Evolutionary conservation across 2,329 filamentous ascomycete species (phyloP).

Genomic region (Claviceps sp.): DNA sequence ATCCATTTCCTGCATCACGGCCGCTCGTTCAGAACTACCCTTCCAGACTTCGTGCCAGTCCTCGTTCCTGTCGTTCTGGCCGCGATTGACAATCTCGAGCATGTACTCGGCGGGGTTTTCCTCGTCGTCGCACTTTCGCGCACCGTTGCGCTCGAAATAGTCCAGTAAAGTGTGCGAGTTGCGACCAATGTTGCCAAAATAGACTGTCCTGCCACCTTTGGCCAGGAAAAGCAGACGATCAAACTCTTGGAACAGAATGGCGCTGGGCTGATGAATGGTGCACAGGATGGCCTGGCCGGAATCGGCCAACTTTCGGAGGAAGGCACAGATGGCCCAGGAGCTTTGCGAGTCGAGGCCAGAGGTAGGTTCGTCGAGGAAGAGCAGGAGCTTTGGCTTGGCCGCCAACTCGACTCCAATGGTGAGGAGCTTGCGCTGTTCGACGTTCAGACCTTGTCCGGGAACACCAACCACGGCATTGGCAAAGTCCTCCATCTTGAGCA

Average conservation of each 20-base stretch:
- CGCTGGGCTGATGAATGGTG: slow-evolving; percentile 42
- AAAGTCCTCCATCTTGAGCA: slow-evolving; percentile 55
- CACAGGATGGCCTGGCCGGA: slow-evolving; percentile 40
- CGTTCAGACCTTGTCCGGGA: slow-evolving; percentile 46
- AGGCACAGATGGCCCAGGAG: slow-evolving; percentile 49
- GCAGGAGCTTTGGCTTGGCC: slow-evolving; percentile 41
- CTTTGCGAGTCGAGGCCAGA: slow-evolving; percentile 49
- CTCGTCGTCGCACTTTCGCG: slow-evolving; percentile 40
- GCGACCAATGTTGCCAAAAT: slow-evolving; percentile 53
- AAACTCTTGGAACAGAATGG: slow-evolving; percentile 40
- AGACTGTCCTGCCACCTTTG: slow-evolving; percentile 52
- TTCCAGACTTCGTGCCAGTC: slow-evolving; percentile 62
- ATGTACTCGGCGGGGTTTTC: slow-evolving; percentile 71
- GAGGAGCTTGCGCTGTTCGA: slow-evolving; percentile 48
- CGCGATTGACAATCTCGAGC: slow-evolving; percentile 39
- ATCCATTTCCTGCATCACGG: slow-evolving; percentile 48
- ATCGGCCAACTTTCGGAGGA: slow-evolving; percentile 47
- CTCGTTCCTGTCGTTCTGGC: slow-evolving; percentile 22
- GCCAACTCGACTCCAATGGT: slow-evolving; percentile 49
- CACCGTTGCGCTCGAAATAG: slow-evolving; percentile 55
- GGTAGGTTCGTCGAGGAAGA: slow-evolving; percentile 51
- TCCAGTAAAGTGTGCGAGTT: slow-evolving; percentile 42
- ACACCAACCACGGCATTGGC: slow-evolving; percentile 52
- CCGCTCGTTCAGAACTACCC: slow-evolving; percentile 34
- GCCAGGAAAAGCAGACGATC: slow-evolving; percentile 52